Evolutionary conservation across 176 grass and related monocot species (phyloP).

Genomic region (Juncus inflexus): DNA sequence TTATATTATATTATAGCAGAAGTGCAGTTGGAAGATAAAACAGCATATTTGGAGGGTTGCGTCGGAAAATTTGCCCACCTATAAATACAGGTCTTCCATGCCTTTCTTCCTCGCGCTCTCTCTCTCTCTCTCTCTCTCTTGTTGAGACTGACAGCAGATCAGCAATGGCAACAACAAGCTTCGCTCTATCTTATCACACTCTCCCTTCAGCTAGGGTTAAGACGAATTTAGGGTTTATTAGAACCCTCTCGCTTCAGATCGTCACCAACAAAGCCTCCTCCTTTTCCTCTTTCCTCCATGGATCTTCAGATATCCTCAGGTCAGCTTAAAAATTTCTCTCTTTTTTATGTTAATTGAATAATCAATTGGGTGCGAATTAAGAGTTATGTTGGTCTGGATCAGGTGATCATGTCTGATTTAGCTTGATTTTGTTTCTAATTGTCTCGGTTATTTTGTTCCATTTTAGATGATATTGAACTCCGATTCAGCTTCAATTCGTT

Average conservation of each 20-base stretch:
- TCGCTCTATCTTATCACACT: constrained; percentile 9
- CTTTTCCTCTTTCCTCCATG: constrained; percentile 1
- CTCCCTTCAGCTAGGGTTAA: neutral
- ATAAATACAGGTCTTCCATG: no score
- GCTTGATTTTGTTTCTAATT: neutral
- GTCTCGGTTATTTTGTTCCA: neutral
- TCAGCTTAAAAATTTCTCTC: neutral
- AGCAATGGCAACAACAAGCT: constrained; percentile 20
- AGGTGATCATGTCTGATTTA: constrained; percentile 14
- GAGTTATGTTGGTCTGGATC: neutral
- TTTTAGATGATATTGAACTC: neutral
- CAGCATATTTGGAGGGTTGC: no score
- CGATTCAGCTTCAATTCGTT: neutral
- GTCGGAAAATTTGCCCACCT: no score
- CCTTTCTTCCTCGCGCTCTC: no score
- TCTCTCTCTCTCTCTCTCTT: no score
- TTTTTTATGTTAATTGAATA: neutral
- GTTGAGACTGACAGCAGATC: no score
- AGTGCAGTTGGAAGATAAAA: no score
- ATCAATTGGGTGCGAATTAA: neutral
- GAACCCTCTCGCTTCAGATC: constrained; percentile 5
- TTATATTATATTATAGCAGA: no score
- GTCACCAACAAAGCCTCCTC: neutral
- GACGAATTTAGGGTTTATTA: neutral
- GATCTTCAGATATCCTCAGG: constrained; percentile 15